Percentiles rank a stretch among this genome's conserved stretches.
Evolutionary conservation across 1,139 yeast genomes (phyloP).

Genomic region (Zygosaccharomyces pseudobailii): DNA sequence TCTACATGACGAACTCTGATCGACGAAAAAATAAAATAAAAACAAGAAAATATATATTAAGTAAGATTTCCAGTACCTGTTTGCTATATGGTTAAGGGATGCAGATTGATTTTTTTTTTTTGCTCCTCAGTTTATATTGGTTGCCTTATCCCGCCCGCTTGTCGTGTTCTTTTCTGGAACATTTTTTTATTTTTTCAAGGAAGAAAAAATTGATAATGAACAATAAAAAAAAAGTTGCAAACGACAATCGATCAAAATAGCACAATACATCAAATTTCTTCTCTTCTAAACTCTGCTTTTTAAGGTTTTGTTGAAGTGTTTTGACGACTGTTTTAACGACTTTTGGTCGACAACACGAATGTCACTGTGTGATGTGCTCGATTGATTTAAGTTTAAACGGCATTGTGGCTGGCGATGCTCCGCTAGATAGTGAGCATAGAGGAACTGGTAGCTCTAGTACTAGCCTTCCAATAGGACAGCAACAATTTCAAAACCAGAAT

Average conservation of each 20-base stretch:
- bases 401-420: not conserved
- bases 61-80: not conserved
- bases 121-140: not conserved
- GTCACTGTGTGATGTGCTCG: constrained; percentile 2
- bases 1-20: constrained; percentile 17
- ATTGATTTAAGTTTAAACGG: constrained; percentile 1
- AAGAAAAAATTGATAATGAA: not conserved
- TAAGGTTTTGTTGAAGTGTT: no score
- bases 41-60: not conserved
- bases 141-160: not conserved
- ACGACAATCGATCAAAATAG: not conserved
- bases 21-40: not conserved
- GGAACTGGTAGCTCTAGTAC: not conserved
- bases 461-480: not conserved
- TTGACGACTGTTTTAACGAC: not conserved
- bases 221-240: not conserved
- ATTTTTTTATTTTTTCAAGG: not conserved
- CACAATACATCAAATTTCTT: not conserved
- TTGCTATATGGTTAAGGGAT: no score
- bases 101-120: no score
- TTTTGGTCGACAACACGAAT: not conserved
- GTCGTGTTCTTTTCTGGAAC: not conserved
- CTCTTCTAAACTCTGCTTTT: not conserved
- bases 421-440: not conserved
- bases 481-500: not conserved